Percentiles rank a stretch among this genome's conserved stretches.
Conservation (phyloP, 768 basidiomycete species). For the Clitopilus passeckerianus region DNA sequence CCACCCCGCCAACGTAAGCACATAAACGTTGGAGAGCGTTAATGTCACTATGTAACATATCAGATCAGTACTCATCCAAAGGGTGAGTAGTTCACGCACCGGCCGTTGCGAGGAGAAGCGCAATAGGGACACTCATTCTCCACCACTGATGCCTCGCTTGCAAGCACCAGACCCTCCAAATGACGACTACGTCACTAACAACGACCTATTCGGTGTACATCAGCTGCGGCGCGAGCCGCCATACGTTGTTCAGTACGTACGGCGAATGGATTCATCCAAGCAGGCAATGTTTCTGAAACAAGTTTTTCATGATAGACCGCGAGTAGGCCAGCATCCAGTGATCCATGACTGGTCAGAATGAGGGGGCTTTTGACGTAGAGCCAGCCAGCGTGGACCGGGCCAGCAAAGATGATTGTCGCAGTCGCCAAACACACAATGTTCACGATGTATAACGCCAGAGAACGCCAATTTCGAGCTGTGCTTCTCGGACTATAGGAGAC, state of each 20-base stretch:
- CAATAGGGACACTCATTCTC: neutral
- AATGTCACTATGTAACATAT: neutral
- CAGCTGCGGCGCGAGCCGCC: neutral
- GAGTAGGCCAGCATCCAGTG: neutral
- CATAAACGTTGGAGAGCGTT: neutral
- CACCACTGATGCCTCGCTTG: neutral
- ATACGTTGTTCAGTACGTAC: neutral
- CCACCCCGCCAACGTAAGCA: neutral
- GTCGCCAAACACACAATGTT: neutral
- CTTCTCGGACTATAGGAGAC: neutral
- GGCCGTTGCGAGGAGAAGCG: neutral
- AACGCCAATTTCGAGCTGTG: neutral
- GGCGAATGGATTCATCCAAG: neutral
- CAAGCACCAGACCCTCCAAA: neutral
- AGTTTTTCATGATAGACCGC: neutral
- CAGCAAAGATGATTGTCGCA: neutral
- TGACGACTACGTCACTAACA: neutral
- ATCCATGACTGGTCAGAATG: neutral
- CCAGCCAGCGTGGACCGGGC: neutral
- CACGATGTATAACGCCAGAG: neutral
- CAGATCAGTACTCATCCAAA: neutral
- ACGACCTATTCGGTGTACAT: neutral
- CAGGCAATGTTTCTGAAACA: neutral
- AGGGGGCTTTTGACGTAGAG: neutral
- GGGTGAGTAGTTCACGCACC: neutral